A percentile compares a stretch with the other conserved stretches of the same genome.
phyloP scores from a whole-genome alignment of 1,284 basidiomycete genomes.

The Fomitopsis pinicola region DNA sequence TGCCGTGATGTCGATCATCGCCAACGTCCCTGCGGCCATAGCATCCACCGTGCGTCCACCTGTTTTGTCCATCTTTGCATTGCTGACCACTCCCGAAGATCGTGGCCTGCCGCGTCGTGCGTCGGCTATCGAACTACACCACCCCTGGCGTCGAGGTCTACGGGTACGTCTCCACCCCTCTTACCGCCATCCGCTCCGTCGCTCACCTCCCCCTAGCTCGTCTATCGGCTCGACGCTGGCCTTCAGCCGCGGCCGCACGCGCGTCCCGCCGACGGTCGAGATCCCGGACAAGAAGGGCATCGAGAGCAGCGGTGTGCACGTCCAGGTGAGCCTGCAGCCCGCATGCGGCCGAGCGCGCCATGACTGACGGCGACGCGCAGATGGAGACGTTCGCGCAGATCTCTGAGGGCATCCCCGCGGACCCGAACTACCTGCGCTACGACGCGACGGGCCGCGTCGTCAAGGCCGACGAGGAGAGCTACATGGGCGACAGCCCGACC shows the following conservation, averaged over 20 bases:
- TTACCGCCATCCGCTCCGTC: slow-evolving; percentile 2
- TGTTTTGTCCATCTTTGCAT: neutral
- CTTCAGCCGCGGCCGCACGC: slow-evolving; percentile 26
- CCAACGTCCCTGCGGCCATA: slow-evolving; percentile 69
- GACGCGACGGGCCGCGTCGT: slow-evolving; percentile 47
- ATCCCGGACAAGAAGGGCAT: slow-evolving; percentile 30
- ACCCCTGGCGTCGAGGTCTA: slow-evolving; percentile 45
- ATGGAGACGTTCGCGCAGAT: slow-evolving; percentile 56
- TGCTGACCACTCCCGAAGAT: slow-evolving; percentile 39
- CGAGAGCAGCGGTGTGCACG: slow-evolving; percentile 34
- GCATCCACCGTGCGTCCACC: slow-evolving; percentile 31
- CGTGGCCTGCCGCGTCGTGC: slow-evolving; percentile 66
- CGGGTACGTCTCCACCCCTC: slow-evolving; percentile 34
- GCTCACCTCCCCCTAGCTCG: neutral
- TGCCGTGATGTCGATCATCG: slow-evolving; percentile 71
- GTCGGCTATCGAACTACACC: slow-evolving; percentile 59
- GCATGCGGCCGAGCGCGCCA: neutral
- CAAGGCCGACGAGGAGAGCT: slow-evolving; percentile 20
- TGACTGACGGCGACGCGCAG: slow-evolving; percentile 18
- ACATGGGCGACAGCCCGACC: slow-evolving; percentile 44
- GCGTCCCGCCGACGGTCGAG: slow-evolving; percentile 27
- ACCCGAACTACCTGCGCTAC: slow-evolving; percentile 39
- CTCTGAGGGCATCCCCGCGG: slow-evolving; percentile 26
- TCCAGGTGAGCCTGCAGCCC: slow-evolving; percentile 15
- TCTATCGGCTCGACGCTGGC: slow-evolving; percentile 25